phyloP scores from a whole-genome alignment of 2,329 filamentous ascomycete species.

The Epichloe sibirici region DNA sequence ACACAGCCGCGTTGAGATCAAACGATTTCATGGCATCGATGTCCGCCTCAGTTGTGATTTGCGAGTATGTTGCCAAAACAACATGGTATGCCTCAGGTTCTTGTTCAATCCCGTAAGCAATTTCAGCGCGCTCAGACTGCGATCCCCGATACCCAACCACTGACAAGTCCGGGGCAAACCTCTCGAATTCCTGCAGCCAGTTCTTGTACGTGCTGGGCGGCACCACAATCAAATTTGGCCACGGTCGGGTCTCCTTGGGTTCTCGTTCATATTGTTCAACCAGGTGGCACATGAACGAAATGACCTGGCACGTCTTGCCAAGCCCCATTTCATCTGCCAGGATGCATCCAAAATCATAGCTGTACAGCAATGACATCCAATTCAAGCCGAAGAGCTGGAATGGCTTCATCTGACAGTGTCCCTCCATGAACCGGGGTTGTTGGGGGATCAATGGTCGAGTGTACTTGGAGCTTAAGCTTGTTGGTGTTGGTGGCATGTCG shows the following conservation, averaged over 20 bases:
- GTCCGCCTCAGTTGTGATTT: conserved; percentile 41
- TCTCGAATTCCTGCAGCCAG: conserved; percentile 82
- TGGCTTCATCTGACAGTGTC: conserved; percentile 69
- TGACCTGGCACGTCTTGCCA: conserved; percentile 95
- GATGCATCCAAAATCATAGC: conserved; percentile 72
- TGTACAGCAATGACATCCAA: conserved; percentile 79
- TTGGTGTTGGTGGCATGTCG: conserved; percentile 30
- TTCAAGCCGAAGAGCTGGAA: conserved; percentile 93
- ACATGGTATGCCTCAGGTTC: conserved; percentile 53
- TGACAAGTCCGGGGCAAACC: conserved; percentile 66
- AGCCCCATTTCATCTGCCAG: conserved; percentile 95
- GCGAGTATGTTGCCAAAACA: conserved; percentile 47
- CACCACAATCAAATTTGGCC: conserved; percentile 78
- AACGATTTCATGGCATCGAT: conserved; percentile 37
- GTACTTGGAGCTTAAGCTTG: conserved; percentile 23
- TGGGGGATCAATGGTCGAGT: conserved; percentile 33
- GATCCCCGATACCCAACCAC: conserved; percentile 61
- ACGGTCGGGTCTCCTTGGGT: conserved; percentile 25
- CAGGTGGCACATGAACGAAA: conserved; percentile 78
- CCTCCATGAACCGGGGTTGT: conserved; percentile 69
- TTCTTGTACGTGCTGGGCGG: conserved; percentile 92
- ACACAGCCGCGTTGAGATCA: conserved; percentile 50
- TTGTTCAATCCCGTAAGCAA: conserved; percentile 54
- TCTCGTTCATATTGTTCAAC: conserved; percentile 45
- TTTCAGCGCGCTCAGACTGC: conserved; percentile 52